Base-by-base conservation (phyloP, 2,329 filamentous ascomycete species). In the Trichophyton rubrum region DNA sequence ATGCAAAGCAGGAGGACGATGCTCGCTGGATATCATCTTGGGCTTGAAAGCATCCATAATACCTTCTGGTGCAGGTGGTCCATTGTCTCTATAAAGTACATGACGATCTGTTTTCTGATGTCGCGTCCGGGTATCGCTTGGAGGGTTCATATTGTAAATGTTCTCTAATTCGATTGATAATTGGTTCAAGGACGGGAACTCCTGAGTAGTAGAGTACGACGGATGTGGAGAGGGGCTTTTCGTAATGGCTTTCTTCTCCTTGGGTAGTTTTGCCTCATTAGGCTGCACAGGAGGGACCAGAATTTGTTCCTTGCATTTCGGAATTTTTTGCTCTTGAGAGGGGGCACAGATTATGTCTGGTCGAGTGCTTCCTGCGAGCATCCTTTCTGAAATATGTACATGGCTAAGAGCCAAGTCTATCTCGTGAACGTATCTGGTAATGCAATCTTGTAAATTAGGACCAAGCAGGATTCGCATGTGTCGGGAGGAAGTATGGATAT, bases 371-470 rank as follows among this genome's bases (percentile, higher is more conserved):
- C 1, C 15, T 33, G 17, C 1, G 17, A 11, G n/a, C 3, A 11
- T 17, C 7, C 17, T 9, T n/a, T 43, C 40, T 22, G 20, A 24
- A 27, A 57, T 24, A 57, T 24, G 15, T 40, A 43, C 30, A 11
- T 22, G 49, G 49, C 49, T 53, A 27, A 53, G 13, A 30, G 49
- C 49, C 49, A 13, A 24, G 30, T 53, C 49, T 53, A 53, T 24
- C 49, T 53, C 49, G 5, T 2, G 4, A 11, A 33, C 27, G 30
- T 24, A 53, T 17, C 49, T 53, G 30, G 22, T n/a, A 33, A 53
- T 53, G 49, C 22, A 53, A 53, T 33, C 49, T 53, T 53, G 49
- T 33, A 53, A 53, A 53, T 53, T 53, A 53, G 49, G 30, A 53
- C n/a, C 13, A 1, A n/a, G 15, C n/a, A 15, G 7, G 9, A 24